Evolutionary conservation across 2,329 filamentous ascomycete genomes (phyloP).

Genomic region (Epichloe scottii): DNA sequence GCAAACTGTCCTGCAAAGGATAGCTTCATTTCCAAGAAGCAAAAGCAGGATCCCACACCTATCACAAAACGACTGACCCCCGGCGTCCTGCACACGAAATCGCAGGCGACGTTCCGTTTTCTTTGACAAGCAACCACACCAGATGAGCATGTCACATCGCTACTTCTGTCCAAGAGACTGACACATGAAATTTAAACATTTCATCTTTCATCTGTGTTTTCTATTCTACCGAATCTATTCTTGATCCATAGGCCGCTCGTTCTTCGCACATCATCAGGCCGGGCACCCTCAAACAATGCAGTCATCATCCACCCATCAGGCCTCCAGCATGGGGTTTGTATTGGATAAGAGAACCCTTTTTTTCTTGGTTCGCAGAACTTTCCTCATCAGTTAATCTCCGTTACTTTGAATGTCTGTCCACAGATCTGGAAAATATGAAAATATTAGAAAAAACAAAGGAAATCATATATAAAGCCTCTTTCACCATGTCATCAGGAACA

Average conservation of each 20-base stretch:
- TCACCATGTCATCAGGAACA: background rate
- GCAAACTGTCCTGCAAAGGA: too few species aligned
- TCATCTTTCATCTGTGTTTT: constrained; percentile 12
- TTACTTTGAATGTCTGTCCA: constrained; percentile 18
- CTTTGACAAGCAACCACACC: too few species aligned
- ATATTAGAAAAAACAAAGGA: constrained; percentile 10
- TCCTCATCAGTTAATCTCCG: constrained; percentile 14
- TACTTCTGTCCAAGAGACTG: too few species aligned
- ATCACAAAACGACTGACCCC: too few species aligned
- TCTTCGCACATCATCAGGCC: constrained; percentile 9
- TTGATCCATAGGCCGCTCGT: constrained; percentile 18
- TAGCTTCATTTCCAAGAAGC: too few species aligned
- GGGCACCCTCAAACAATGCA: constrained; percentile 8
- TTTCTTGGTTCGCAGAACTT: constrained; percentile 17
- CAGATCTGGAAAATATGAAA: constrained; percentile 13
- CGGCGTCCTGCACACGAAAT: too few species aligned
- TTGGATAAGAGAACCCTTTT: constrained; percentile 14
- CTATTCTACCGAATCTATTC: constrained; percentile 27
- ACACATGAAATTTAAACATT: too few species aligned
- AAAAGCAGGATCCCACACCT: too few species aligned
- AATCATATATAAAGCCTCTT: constrained; percentile 5
- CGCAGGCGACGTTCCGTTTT: too few species aligned
- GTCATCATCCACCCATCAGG: constrained; percentile 17
- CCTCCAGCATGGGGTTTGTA: constrained; percentile 12
- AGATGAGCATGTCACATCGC: too few species aligned